Evolutionary conservation across 1,139 yeast species (phyloP), one percentile per base, ranked within the genome.

Genomic region (Kodamaea arcana): DNA sequence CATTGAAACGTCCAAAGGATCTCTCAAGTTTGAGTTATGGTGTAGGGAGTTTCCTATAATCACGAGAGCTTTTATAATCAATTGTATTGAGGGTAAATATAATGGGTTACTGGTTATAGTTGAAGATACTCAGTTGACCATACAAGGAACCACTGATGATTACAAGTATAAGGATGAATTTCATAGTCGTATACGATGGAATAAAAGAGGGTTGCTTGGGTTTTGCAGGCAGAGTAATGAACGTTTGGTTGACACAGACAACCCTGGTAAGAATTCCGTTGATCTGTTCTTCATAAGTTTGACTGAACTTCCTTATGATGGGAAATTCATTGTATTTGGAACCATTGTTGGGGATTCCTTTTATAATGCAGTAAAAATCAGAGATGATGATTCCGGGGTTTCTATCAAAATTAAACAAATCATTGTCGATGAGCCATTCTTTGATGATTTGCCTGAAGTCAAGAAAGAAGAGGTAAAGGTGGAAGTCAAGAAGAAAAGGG

Each of bases 11-110:
- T 60, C 76, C 10, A 79, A 77, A 39, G 94, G 94, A 1, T 55
- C 62, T 1, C 57, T 85, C 0, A 75, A 69, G 28, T 52, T 84
- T 2, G 87, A 78, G 34, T 51, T 84, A 9, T 85, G 85, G 82
- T 85, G 90, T 17, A 77, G 77, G 44, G 88, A 85, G 51, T 58
- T 75, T 3, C 90, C 94, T 0, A 43, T 46, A 1, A 72, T 78
- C 1, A 51, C 74, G 23, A 55, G 69, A 29, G 49, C 52, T 30
- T 80, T 84, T 45, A 51, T 83, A 12, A 64, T 67, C 36, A 61
- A 64, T 30, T 76, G 83, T 43, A 31, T 66, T 16, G 60, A 69
- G 36, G 69, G 69, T 5, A 54, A 51, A 30, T 78, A 68, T 47
- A 53, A 56, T 37, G 71, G 67, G 4, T 54, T 62, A 38, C 47